Evolutionary conservation across 2,329 filamentous ascomycete species (phyloP).

Genomic region (Hysterium pulicare): DNA sequence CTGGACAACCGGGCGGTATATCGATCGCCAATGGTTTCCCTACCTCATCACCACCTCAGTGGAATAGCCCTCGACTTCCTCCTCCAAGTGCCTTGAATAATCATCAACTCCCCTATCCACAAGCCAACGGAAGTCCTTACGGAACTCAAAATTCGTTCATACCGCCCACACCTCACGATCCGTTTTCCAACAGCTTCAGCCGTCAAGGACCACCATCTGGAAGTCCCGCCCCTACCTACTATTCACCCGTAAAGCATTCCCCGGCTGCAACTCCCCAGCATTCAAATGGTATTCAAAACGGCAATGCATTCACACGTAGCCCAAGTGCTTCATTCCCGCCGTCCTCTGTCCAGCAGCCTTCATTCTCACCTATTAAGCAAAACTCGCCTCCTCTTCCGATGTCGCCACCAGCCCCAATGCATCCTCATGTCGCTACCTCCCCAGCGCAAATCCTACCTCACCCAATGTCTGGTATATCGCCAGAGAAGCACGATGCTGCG

Average conservation of each 20-base stretch:
- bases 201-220: conserved; percentile 26
- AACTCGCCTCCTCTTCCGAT: conserved; percentile 34
- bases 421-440: conserved; percentile 22
- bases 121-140: conserved; percentile 28
- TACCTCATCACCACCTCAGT: conserved; percentile 33
- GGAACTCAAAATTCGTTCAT: conserved; percentile 22
- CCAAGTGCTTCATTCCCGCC: conserved; percentile 49
- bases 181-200: conserved; percentile 27
- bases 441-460: conserved; percentile 32
- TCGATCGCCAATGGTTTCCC: conserved; percentile 21
- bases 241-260: conserved; percentile 35
- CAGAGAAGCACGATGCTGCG: conserved; percentile 45
- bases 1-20: conserved; percentile 15
- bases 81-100: conserved; percentile 24
- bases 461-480: conserved; percentile 42
- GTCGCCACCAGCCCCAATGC: conserved; percentile 25
- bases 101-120: conserved; percentile 18
- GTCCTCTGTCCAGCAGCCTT: conserved; percentile 26
- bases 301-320: conserved; percentile 35
- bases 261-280: conserved; percentile 34
- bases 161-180: conserved; percentile 9
- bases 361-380: conserved; percentile 39
- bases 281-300: conserved; percentile 26
- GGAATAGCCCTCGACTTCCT: conserved; percentile 21
- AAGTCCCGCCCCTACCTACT: conserved; percentile 12